These are phyloP conservation scores for Leccinum obscurum DNA, from an alignment of 768 basidiomycete genomes.

Conservation along the genomic window DNA sequence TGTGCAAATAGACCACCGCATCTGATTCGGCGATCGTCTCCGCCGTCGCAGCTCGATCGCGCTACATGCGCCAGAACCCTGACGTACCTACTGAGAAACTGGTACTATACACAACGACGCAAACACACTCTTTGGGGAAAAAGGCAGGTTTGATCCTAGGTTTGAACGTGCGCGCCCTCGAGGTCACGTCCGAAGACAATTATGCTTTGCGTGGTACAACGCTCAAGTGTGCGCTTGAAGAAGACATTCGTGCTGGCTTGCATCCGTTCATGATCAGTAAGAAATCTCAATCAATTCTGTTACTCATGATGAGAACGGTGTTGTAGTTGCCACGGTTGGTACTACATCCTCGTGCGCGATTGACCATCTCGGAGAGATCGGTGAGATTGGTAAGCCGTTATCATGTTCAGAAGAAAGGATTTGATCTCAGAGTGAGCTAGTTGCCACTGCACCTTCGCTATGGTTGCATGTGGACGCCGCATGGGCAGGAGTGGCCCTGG, in stretches of 20 bases:
- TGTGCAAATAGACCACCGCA: slow-evolving; percentile 63
- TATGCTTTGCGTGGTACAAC: slow-evolving; percentile 68
- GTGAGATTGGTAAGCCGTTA: slow-evolving; percentile 53
- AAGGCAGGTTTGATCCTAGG: slow-evolving; percentile 84
- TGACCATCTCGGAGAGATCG: slow-evolving; percentile 76
- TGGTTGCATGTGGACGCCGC: slow-evolving; percentile 91
- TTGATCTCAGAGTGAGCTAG: slow-evolving; percentile 36
- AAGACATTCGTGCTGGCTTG: slow-evolving; percentile 58
- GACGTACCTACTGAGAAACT: slow-evolving; percentile 53
- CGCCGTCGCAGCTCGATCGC: slow-evolving; percentile 75
- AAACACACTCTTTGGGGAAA: slow-evolving; percentile 84
- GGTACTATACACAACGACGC: slow-evolving; percentile 85
- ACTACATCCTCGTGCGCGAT: slow-evolving; percentile 90
- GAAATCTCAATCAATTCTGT: background rate
- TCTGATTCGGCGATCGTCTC: slow-evolving; percentile 81
- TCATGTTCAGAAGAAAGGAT: background rate
- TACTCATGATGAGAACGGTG: slow-evolving; percentile 1
- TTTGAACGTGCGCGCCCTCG: slow-evolving; percentile 65
- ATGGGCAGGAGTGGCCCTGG: slow-evolving; percentile 85
- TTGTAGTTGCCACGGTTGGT: slow-evolving; percentile 83
- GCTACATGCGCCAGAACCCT: slow-evolving; percentile 51
- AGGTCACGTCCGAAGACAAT: slow-evolving; percentile 61
- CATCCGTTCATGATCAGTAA: slow-evolving; percentile 82
- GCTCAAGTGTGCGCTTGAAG: slow-evolving; percentile 59
- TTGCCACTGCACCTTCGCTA: slow-evolving; percentile 57